These are phyloP conservation scores for Wickerhamomyces kurtzmanii DNA, from an alignment of 805 yeast species.

Conservation along the genomic window DNA sequence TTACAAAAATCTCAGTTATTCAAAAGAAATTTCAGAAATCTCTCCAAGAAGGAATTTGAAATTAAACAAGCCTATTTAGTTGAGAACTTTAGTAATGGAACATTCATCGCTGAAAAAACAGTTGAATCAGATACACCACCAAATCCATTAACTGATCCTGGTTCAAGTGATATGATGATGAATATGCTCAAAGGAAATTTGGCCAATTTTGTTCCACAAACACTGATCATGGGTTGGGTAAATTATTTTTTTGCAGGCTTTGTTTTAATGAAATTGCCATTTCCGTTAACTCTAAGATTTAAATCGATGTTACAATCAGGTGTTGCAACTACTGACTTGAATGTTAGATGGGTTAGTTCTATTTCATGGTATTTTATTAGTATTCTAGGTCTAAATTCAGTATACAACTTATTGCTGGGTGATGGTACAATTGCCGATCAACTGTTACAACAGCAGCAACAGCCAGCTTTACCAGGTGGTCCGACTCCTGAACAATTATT, in stretches of 20 bases:
- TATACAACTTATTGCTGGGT: constrained; percentile 61
- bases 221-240: constrained; percentile 93
- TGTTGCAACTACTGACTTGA: constrained; percentile 72
- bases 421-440: constrained; percentile 34
- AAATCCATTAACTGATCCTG: constrained; percentile 66
- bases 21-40: constrained; percentile 38
- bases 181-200: constrained; percentile 73
- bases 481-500: constrained; percentile 57
- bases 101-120: constrained; percentile 41
- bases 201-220: constrained; percentile 83
- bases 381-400: constrained; percentile 72
- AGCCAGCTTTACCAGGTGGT: constrained; percentile 40
- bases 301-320: constrained; percentile 90
- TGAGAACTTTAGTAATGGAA: constrained; percentile 39
- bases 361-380: constrained; percentile 95
- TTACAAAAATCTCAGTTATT: constrained; percentile 51
- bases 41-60: constrained; percentile 43
- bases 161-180: constrained; percentile 61
- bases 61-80: constrained; percentile 39
- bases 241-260: constrained; percentile 89
- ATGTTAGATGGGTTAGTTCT: constrained; percentile 86
- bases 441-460: constrained; percentile 29
- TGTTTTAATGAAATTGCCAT: constrained; percentile 80
- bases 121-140: constrained; percentile 23
- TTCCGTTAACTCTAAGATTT: constrained; percentile 82